phyloP scores from a whole-genome alignment of 192 early-diverging fungal species.

The Coemansia asiatica region DNA sequence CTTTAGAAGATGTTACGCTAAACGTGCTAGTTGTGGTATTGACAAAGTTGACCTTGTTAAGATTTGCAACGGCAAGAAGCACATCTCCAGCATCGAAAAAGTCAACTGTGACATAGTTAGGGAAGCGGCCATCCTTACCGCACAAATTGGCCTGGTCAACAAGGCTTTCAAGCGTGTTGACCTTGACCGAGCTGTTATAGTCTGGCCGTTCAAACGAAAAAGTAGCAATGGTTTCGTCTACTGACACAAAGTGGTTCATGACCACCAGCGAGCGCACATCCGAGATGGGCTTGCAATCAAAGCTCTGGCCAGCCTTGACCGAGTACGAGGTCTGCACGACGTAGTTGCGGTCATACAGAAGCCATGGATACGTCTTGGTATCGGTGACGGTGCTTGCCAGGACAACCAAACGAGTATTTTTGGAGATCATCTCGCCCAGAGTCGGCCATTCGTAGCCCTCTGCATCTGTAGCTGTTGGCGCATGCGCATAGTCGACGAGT shows the following conservation, averaged over 20 bases:
- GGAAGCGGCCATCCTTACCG: constrained; percentile 35
- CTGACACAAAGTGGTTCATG: constrained; percentile 75
- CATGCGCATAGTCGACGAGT: constrained; percentile 54
- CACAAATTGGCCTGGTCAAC: constrained; percentile 61
- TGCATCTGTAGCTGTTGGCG: constrained; percentile 50
- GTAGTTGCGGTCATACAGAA: constrained; percentile 63
- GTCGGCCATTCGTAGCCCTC: constrained; percentile 65
- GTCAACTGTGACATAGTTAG: constrained; percentile 74
- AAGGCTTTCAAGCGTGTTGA: constrained; percentile 59
- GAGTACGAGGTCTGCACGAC: constrained; percentile 74
- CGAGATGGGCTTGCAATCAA: constrained; percentile 53
- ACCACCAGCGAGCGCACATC: constrained; percentile 59
- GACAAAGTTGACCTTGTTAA: constrained; percentile 57
- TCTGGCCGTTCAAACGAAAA: constrained; percentile 57
- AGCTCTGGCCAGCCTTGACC: constrained; percentile 51
- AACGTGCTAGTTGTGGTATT: constrained; percentile 21
- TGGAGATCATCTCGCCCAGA: constrained; percentile 61
- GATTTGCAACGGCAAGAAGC: constrained; percentile 52
- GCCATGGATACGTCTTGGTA: constrained; percentile 60
- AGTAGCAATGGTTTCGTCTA: constrained; percentile 34
- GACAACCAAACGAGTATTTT: constrained; percentile 67
- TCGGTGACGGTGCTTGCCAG: constrained; percentile 61
- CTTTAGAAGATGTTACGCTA: constrained; percentile 8
- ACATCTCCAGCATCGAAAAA: constrained; percentile 67
- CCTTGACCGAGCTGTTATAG: constrained; percentile 48